Conservation (phyloP, 2,329 filamentous ascomycete species). For the Hymenoscyphus fructigenus region DNA sequence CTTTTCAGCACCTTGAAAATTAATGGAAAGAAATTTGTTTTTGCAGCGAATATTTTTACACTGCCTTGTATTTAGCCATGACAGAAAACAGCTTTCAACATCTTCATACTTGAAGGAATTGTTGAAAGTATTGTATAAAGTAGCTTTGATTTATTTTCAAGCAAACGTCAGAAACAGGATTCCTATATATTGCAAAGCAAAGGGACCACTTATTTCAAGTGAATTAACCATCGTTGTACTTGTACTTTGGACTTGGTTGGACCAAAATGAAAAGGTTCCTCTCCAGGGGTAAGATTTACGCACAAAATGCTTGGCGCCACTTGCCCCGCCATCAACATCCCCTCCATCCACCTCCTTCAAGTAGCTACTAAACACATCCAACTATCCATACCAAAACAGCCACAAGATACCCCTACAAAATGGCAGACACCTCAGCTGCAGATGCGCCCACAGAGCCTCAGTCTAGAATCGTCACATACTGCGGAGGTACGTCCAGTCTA, state of each 20-base stretch:
- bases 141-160: too few species aligned
- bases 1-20: too few species aligned
- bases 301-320: conserved; percentile 1
- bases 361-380: not conserved
- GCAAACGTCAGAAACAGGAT: too few species aligned
- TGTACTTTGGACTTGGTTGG: not conserved
- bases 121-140: too few species aligned
- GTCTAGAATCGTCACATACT: conserved; percentile 36
- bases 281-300: not conserved
- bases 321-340: conserved; percentile 3
- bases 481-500: conserved; percentile 32
- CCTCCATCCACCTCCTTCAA: not conserved
- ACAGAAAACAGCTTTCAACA: too few species aligned
- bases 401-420: conserved; percentile 16
- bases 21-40: too few species aligned
- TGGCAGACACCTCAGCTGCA: conserved; percentile 31
- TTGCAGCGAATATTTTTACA: too few species aligned
- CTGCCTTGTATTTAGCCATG: too few species aligned
- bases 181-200: too few species aligned
- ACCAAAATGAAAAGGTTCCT: not conserved
- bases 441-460: conserved; percentile 31
- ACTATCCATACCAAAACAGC: not conserved
- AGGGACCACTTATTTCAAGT: too few species aligned
- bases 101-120: too few species aligned
- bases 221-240: too few species aligned